Conservation (phyloP, 495 filamentous ascomycete genomes). For the Neurospora discreta region DNA sequence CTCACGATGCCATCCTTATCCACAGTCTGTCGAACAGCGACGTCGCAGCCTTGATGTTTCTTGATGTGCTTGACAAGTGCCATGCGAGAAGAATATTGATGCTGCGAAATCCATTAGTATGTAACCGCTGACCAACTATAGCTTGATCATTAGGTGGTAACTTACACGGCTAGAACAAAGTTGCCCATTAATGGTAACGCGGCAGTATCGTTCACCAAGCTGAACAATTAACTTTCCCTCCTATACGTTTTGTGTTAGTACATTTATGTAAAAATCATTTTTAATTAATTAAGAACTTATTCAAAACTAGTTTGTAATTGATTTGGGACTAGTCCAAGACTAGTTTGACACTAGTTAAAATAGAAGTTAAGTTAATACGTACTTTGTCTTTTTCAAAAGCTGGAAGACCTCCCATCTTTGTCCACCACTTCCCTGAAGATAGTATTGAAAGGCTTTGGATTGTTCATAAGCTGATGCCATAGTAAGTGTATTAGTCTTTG, state of each 20-base stretch:
- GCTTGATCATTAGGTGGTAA: neutral
- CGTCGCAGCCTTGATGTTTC: neutral
- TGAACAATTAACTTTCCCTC: neutral
- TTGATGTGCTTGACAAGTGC: neutral
- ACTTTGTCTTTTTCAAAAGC: neutral
- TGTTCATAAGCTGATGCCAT: neutral
- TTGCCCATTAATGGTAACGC: neutral
- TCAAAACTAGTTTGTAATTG: too few species aligned
- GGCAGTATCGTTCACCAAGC: neutral
- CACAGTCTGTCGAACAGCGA: neutral
- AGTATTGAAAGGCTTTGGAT: neutral
- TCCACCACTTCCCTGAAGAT: neutral
- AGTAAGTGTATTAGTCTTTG: too few species aligned
- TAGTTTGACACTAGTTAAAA: too few species aligned
- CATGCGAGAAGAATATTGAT: neutral
- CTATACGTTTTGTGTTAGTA: neutral
- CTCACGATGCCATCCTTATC: neutral
- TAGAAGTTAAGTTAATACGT: neutral
- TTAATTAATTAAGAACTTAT: too few species aligned
- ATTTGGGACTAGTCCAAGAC: too few species aligned
- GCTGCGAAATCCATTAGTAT: neutral
- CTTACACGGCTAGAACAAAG: neutral
- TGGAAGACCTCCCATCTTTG: neutral
- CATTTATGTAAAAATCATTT: accelerated
- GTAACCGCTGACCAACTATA: neutral